phyloP scores from a whole-genome alignment of 78 protist species.

The Polysphondylium violaceum region DNA sequence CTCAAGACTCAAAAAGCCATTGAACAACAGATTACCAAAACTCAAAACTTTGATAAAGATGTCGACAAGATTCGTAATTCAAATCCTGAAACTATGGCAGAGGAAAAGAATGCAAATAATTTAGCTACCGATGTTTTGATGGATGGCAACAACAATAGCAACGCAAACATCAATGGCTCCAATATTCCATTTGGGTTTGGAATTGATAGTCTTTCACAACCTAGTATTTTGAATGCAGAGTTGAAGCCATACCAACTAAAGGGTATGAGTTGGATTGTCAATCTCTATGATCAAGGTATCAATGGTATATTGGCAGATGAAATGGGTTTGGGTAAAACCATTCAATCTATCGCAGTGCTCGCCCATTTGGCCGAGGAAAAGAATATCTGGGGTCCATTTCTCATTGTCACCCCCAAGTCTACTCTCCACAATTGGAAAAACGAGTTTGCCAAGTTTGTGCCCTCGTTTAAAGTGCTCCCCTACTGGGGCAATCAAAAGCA shows the following conservation, averaged over 20 bases:
- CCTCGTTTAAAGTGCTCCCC: conserved; percentile 81
- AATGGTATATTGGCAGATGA: conserved; percentile 97
- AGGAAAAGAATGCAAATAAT: neutral
- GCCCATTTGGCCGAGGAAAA: conserved; percentile 87
- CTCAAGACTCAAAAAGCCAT: conserved; percentile 42
- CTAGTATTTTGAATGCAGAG: conserved; percentile 63
- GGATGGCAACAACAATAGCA: neutral
- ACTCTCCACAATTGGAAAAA: conserved; percentile 94
- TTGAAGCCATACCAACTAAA: conserved; percentile 95
- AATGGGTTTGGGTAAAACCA: conserved; percentile 97
- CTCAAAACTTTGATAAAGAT: conserved; percentile 52
- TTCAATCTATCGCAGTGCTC: conserved; percentile 93
- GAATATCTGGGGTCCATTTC: conserved; percentile 87
- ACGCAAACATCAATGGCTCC: neutral
- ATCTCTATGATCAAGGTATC: conserved; percentile 91
- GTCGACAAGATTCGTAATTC: conserved; percentile 24
- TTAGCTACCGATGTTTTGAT: neutral
- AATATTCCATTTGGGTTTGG: conserved; percentile 20
- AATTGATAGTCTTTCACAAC: conserved; percentile 55
- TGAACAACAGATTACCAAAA: conserved; percentile 31
- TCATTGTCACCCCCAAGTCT: conserved; percentile 96
- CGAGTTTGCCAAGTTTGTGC: conserved; percentile 92
- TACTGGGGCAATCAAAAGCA: conserved; percentile 73
- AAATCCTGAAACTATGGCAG: neutral
- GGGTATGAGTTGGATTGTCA: conserved; percentile 97